Conservation (phyloP, 441 rosid genomes). For the Dalechampia spathulata region DNA sequence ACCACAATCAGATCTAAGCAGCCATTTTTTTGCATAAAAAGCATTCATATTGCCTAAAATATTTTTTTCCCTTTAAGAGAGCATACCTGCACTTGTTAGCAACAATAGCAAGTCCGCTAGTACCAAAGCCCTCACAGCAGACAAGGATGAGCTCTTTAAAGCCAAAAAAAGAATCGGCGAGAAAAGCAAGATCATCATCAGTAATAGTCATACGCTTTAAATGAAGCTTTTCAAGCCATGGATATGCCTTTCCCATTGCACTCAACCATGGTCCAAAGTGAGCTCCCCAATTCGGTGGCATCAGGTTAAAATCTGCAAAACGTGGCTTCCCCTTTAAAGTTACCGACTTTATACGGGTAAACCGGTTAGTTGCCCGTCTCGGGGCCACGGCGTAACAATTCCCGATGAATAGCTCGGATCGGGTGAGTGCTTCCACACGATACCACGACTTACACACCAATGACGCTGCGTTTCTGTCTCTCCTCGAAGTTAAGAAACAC, state of each 20-base stretch:
- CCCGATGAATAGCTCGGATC: slow-evolving; percentile 70
- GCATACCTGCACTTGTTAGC: slow-evolving; percentile 75
- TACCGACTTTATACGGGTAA: slow-evolving; percentile 44
- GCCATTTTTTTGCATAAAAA: background rate
- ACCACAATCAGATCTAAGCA: slow-evolving; percentile 21
- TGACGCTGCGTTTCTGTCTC: slow-evolving; percentile 77
- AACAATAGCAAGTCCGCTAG: slow-evolving; percentile 58
- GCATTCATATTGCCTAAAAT: too few relatives aligned
- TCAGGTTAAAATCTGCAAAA: slow-evolving; percentile 77
- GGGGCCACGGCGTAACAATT: slow-evolving; percentile 82
- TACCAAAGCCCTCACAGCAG: slow-evolving; percentile 84
- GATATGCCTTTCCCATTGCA: slow-evolving; percentile 49
- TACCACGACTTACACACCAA: slow-evolving; percentile 77
- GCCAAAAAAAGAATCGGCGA: slow-evolving; percentile 48
- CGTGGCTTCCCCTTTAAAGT: slow-evolving; percentile 75
- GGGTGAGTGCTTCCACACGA: slow-evolving; percentile 66
- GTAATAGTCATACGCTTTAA: slow-evolving; percentile 78
- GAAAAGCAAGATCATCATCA: slow-evolving; percentile 57
- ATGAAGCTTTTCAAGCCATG: slow-evolving; percentile 64
- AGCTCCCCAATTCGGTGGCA: slow-evolving; percentile 83
- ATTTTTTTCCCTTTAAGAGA: too few relatives aligned
- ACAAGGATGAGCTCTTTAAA: slow-evolving; percentile 67
- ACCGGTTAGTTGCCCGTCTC: slow-evolving; percentile 44
- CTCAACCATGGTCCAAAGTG: slow-evolving; percentile 64
- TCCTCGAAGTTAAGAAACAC: slow-evolving; percentile 52